Evolutionary conservation across 2,329 filamentous ascomycete genomes (phyloP).

Genomic region (Aureobasidium subglaciale): DNA sequence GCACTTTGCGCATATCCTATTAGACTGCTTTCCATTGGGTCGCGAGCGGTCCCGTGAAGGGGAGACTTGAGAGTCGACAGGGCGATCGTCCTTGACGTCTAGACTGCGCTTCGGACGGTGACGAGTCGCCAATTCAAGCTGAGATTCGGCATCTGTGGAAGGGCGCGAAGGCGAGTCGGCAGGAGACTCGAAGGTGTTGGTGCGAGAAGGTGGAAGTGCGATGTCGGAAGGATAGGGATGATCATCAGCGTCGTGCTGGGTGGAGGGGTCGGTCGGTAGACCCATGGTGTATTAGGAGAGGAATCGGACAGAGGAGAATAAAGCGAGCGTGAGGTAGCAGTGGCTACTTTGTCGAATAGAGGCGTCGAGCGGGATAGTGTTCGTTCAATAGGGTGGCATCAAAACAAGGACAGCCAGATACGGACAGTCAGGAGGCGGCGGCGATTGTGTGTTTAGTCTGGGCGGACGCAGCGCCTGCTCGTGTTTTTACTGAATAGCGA

Average conservation of each 20-base stretch:
- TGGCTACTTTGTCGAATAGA: slow-evolving; percentile 1
- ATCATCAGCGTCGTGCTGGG: slow-evolving; percentile 10
- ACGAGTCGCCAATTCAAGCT: slow-evolving; percentile 3
- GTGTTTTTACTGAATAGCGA: not conserved
- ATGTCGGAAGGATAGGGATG: slow-evolving; percentile 9
- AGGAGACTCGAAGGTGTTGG: slow-evolving; percentile 5
- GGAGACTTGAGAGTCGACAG: not conserved
- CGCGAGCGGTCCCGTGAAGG: slow-evolving; percentile 13
- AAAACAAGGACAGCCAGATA: not conserved
- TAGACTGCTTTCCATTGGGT: slow-evolving; percentile 23
- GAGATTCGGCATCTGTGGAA: slow-evolving; percentile 3
- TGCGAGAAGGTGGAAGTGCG: slow-evolving; percentile 10
- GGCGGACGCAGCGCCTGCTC: slow-evolving; percentile 11
- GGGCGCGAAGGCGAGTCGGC: not conserved
- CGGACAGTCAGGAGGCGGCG: slow-evolving; percentile 8
- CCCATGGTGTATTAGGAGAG: slow-evolving; percentile 5
- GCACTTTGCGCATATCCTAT: slow-evolving; percentile 67
- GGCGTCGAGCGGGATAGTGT: not conserved
- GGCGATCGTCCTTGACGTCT: slow-evolving; percentile 3
- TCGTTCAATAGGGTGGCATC: not conserved
- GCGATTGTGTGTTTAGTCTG: slow-evolving; percentile 7
- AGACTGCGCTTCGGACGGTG: slow-evolving; percentile 2
- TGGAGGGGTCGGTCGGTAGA: slow-evolving; percentile 4
- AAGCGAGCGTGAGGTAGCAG: slow-evolving; percentile 12
- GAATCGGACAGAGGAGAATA: slow-evolving; percentile 5